Evolutionary conservation across 2,329 filamentous ascomycete genomes (phyloP), one percentile per base, ranked within the genome.

Genomic region (Lasiodiplodia sp.): DNA sequence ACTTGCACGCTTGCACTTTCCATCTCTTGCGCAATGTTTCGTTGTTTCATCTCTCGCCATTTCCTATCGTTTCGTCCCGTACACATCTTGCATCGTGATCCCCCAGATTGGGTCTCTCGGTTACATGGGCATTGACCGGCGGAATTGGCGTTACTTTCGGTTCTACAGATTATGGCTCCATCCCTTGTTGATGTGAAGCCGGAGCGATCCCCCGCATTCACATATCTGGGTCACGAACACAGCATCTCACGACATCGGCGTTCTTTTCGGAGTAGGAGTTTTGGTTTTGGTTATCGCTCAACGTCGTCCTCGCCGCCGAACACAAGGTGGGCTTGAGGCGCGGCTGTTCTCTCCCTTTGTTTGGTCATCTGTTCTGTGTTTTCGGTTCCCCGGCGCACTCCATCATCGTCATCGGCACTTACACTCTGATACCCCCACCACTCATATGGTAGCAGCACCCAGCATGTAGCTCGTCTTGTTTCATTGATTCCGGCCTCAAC

Each of bases 381-480:
- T 28, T 67, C 51, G 37, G 47, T 21, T 66, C 51, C 47, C 60
- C 28, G 60, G 63, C 63, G 51, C 34, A 57, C 25, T 66, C 38
- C 64, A 49, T 47, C 64, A 66, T 66, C 62, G 40, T 66, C 64
- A 66, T 66, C 51, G 52, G 64, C 51, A 66, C 53, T 66, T 57
- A 56, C 56, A 58, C 53, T 67, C 65, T 64, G 65, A 67, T 67
- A 67, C 65, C 65, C 65, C 65, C 55, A 67, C 53, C 40, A 66
- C 53, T 57, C 64, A 57, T 56, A 56, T 56, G 44, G 60, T 64
- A 64, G 60, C 47, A 64, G 60, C 60, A 64, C 60, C 60, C 60
- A 64, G 60, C 60, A 64, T 64, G 47, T 64, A 52, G 60, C 60
- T 64, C 60, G 47, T 64, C 60, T 64, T 64, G 60, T 64, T 64